A percentile compares a stretch with the other conserved stretches of the same genome.
Evolutionary conservation across 2,329 filamentous ascomycete genomes (phyloP).

Genomic region (Cercospora zeina): DNA sequence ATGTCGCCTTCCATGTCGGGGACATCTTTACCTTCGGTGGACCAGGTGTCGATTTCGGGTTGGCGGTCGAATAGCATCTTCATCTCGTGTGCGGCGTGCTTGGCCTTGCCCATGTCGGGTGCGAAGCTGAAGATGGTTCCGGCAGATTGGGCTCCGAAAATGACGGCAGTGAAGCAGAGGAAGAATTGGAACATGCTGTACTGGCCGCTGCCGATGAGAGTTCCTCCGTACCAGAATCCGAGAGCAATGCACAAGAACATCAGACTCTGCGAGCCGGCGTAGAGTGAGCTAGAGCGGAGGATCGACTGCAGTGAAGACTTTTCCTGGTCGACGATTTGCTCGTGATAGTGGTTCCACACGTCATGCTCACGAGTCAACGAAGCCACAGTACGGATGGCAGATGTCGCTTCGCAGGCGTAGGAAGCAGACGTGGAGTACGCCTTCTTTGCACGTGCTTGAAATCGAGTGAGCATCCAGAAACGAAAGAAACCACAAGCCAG

Average conservation of each 20-base stretch:
- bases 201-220: conserved; percentile 67
- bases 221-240: conserved; percentile 90
- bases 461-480: conserved; percentile 79
- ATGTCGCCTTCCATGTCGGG: conserved; percentile 70
- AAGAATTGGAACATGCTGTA: conserved; percentile 87
- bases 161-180: conserved; percentile 80
- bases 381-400: conserved; percentile 89
- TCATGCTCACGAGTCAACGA: conserved; percentile 84
- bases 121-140: conserved; percentile 87
- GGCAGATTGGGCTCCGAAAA: conserved; percentile 90
- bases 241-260: conserved; percentile 82
- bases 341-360: conserved; percentile 70
- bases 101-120: conserved; percentile 90
- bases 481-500: conserved; percentile 82
- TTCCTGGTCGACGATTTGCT: conserved; percentile 66
- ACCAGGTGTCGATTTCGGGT: conserved; percentile 82
- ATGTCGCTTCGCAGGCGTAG: conserved; percentile 90
- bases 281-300: conserved; percentile 73
- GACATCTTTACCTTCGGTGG: conserved; percentile 64
- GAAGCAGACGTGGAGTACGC: conserved; percentile 79
- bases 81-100: conserved; percentile 75
- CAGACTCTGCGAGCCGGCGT: conserved; percentile 80
- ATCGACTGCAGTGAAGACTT: conserved; percentile 70
- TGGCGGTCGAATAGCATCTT: conserved; percentile 81
- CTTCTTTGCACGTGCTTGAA: conserved; percentile 74